phyloP scores from a whole-genome alignment of 1,284 basidiomycete genomes.

The Ustilago cynodontis region DNA sequence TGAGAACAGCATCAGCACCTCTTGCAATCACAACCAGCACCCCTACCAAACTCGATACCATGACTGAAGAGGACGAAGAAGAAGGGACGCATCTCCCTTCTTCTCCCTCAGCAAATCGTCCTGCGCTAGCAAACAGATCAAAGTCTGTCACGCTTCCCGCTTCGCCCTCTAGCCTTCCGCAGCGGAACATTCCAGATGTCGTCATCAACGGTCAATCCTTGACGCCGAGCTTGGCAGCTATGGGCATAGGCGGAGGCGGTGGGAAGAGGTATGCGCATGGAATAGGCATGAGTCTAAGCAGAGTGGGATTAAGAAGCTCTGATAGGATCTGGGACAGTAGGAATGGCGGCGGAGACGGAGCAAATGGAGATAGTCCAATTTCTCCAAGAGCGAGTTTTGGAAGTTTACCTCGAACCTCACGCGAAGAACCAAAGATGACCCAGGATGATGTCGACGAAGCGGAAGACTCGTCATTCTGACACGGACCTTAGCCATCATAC shows the following conservation, averaged over 20 bases:
- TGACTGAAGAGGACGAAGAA: conserved; percentile 43
- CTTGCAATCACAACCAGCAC: conserved; percentile 8
- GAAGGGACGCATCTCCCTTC: neutral
- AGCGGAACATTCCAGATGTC: conserved; percentile 40
- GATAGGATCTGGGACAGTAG: conserved; percentile 47
- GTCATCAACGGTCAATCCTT: conserved; percentile 37
- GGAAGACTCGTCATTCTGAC: neutral
- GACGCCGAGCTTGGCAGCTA: conserved; percentile 20
- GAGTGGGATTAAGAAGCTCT: conserved; percentile 46
- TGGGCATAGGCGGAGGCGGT: conserved; percentile 15
- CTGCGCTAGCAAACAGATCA: conserved; percentile 14
- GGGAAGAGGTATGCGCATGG: conserved; percentile 29
- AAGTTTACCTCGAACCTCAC: conserved; percentile 4
- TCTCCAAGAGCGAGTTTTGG: conserved; percentile 25
- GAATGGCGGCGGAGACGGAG: neutral
- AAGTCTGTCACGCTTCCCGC: conserved; percentile 25
- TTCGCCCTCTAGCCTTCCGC: conserved; percentile 11
- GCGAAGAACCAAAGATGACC: neutral
- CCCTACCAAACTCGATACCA: conserved; percentile 29
- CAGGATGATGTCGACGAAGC: neutral
- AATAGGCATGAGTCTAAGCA: conserved; percentile 43
- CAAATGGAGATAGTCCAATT: neutral
- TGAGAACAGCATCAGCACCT: conserved; percentile 19
- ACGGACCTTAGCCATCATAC: no score
- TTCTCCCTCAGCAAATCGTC: neutral